phyloP scores from a whole-genome alignment of 179 eudicot species.

The Actinidia polygama region DNA sequence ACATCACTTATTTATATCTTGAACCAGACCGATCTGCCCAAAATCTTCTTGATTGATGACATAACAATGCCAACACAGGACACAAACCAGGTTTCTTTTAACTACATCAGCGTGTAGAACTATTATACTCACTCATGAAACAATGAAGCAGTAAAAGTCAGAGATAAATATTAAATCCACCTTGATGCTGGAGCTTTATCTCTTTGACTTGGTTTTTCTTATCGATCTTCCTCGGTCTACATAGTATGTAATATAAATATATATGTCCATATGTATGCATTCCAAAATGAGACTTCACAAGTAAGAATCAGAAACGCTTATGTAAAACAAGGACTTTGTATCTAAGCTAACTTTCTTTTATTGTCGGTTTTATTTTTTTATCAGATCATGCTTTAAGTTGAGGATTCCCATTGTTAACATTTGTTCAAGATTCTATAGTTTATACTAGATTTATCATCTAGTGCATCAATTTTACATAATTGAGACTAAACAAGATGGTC shows the following conservation, averaged over 20 bases:
- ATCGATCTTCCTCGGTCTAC: no score
- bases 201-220: not conserved
- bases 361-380: not conserved
- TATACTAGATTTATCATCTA: no score
- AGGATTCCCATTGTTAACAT: no score
- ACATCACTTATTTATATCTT: constrained; percentile 77
- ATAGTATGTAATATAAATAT: no score
- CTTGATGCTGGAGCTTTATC: no score
- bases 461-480: not conserved
- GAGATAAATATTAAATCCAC: no score
- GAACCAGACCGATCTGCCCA: constrained; percentile 88
- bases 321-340: no score
- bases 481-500: not conserved
- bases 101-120: constrained; percentile 1
- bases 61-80: constrained; percentile 69
- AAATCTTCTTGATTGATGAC: constrained; percentile 80
- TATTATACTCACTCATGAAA: not conserved
- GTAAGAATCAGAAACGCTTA: no score
- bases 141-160: no score
- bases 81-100: constrained; percentile 78
- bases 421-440: not conserved
- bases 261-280: no score
- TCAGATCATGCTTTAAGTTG: not conserved
- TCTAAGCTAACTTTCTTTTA: no score
- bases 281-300: no score